Conservation (phyloP, 805 yeast genomes). For the Lipomyces sp. region DNA sequence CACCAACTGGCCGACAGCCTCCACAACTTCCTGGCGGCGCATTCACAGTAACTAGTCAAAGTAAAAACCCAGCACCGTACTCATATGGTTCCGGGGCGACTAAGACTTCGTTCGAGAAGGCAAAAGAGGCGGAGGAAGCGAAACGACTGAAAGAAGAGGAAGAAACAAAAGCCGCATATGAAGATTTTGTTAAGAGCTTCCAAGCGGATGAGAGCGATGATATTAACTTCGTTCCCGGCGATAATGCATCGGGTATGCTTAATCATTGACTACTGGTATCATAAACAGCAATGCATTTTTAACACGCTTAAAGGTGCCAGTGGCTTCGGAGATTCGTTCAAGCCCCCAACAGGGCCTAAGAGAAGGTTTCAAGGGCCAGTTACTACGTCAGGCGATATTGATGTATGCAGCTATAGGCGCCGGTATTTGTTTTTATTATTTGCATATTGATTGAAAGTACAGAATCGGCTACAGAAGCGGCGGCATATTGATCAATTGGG, state of each 20-base stretch:
- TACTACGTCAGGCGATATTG: not conserved
- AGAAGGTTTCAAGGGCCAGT: not conserved
- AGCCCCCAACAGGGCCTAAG: not conserved
- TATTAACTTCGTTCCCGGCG: slow-evolving; percentile 9
- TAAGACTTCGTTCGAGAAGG: slow-evolving; percentile 29
- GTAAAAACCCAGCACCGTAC: not conserved
- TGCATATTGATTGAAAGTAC: not conserved
- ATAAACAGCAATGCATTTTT: not conserved
- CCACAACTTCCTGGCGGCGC: slow-evolving; percentile 3
- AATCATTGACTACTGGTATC: not conserved
- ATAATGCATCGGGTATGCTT: not conserved
- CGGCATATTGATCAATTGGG: slow-evolving; percentile 13
- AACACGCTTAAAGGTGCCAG: not conserved
- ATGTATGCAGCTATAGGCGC: not conserved
- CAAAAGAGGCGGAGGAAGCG: slow-evolving; percentile 25
- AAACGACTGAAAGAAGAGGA: slow-evolving; percentile 16
- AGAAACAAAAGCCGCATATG: slow-evolving; percentile 30
- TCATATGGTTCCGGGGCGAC: not conserved
- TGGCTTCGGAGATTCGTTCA: not conserved
- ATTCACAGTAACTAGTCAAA: not conserved
- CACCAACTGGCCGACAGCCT: not conserved
- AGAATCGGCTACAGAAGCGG: slow-evolving; percentile 11
- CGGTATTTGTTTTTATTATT: not conserved
- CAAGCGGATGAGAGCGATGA: slow-evolving; percentile 17
- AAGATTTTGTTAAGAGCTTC: slow-evolving; percentile 33